Percentiles rank a stretch among this genome's conserved stretches.
These are phyloP conservation scores for Raffaelea arxii DNA, from an alignment of 2,329 filamentous ascomycete genomes.

Conservation along the genomic window DNA sequence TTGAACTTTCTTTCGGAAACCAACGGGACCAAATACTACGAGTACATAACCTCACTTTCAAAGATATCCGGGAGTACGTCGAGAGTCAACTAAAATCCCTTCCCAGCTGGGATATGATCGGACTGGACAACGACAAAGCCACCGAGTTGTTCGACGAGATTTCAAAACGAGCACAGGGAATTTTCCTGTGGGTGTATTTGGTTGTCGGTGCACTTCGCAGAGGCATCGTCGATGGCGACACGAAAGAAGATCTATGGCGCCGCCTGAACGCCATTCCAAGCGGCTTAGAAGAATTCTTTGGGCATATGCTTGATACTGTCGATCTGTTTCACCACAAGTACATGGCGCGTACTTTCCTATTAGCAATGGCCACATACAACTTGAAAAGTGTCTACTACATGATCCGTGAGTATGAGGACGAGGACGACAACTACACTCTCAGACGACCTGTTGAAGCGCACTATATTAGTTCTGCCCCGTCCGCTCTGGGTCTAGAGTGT, in stretches of 20 bases:
- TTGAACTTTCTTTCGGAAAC: not conserved
- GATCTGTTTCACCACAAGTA: not conserved
- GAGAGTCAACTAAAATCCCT: no score
- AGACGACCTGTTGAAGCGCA: no score
- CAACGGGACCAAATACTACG: not conserved
- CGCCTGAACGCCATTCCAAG: not conserved
- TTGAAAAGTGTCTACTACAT: no score
- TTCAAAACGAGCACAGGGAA: not conserved
- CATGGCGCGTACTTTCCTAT: not conserved
- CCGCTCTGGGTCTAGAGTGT: no score
- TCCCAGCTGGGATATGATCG: no score
- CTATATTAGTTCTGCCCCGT: no score
- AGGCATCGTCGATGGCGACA: not conserved
- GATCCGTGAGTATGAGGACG: no score
- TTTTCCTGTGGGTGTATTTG: constrained; percentile 3
- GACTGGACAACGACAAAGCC: no score
- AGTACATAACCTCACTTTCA: not conserved
- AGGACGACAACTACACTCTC: no score
- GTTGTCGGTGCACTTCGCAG: not conserved
- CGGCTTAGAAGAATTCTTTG: not conserved
- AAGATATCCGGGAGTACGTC: no score
- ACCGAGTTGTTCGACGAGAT: no score
- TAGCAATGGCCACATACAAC: not conserved
- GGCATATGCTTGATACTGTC: not conserved
- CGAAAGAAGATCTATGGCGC: not conserved